phyloP scores from a whole-genome alignment of 179 eudicot species.

The Gypsophila paniculata region DNA sequence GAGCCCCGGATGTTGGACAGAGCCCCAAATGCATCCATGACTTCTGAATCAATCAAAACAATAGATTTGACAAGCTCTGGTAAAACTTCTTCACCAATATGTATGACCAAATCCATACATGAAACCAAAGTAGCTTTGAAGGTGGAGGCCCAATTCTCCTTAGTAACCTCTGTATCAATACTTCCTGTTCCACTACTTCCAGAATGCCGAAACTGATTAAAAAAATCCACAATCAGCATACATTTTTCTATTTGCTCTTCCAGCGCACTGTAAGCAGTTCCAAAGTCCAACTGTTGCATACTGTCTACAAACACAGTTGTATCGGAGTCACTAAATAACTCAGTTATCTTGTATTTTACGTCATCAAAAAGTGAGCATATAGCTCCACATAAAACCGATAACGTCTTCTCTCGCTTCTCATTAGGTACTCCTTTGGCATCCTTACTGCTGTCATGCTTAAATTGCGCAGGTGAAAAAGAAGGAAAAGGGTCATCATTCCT shows the following conservation, averaged over 20 bases:
- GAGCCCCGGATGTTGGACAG: conserved; percentile 76
- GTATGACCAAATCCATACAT: conserved; percentile 59
- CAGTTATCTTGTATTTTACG: conserved; percentile 48
- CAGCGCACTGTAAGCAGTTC: conserved; percentile 44
- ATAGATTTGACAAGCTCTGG: conserved; percentile 64
- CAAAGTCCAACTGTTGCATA: conserved; percentile 40
- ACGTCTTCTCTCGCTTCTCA: conserved; percentile 48
- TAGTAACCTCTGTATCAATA: conserved; percentile 27
- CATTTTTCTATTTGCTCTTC: conserved; percentile 87
- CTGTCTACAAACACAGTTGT: conserved; percentile 31
- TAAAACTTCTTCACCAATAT: conserved; percentile 61
- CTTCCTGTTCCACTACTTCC: conserved; percentile 29
- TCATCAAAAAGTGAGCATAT: conserved; percentile 57
- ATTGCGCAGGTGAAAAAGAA: conserved; percentile 28
- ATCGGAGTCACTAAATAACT: conserved; percentile 37
- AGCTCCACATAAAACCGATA: conserved; percentile 51
- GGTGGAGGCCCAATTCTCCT: conserved; percentile 70
- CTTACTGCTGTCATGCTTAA: conserved; percentile 33
- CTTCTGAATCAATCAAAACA: conserved; percentile 66
- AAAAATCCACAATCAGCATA: conserved; percentile 57
- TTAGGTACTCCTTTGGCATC: conserved; percentile 43
- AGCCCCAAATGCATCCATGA: conserved; percentile 85
- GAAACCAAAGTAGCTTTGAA: conserved; percentile 52
- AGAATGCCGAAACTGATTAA: conserved; percentile 50
- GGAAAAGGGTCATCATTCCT: conserved; percentile 41